These are phyloP conservation scores for Jatropha podagrica DNA, from an alignment of 441 rosid genomes.

Conservation along the genomic window DNA sequence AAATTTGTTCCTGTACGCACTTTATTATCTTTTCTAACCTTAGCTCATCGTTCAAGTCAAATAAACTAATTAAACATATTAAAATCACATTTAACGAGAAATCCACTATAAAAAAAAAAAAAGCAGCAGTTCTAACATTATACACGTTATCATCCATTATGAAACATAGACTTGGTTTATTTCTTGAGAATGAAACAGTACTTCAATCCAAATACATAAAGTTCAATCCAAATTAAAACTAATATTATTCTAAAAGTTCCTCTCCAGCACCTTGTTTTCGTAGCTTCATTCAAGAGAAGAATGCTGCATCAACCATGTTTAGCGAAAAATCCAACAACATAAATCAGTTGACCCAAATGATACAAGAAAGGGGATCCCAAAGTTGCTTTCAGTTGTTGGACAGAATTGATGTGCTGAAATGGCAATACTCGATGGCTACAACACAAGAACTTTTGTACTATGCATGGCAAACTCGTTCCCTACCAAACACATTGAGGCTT, in stretches of 20 bases:
- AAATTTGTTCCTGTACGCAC: no score
- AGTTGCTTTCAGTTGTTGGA: background rate
- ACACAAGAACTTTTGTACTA: background rate
- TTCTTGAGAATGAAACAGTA: background rate
- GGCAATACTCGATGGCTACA: slow-evolving; percentile 5
- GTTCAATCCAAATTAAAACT: background rate
- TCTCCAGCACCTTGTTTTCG: slow-evolving; percentile 7
- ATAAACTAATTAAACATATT: no score
- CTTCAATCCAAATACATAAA: slow-evolving; percentile 7
- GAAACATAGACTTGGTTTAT: no score
- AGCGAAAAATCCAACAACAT: background rate
- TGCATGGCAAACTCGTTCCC: slow-evolving; percentile 20
- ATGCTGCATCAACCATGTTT: background rate
- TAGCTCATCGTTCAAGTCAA: no score
- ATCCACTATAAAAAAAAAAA: no score
- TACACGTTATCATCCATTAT: no score
- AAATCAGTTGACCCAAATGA: background rate
- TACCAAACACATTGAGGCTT: slow-evolving; percentile 17
- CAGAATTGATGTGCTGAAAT: background rate
- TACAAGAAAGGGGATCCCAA: background rate
- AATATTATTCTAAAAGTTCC: background rate
- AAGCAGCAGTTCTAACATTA: no score
- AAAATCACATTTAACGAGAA: no score
- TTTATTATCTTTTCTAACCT: no score
- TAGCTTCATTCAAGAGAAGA: slow-evolving; percentile 9